A percentile compares a stretch with the other conserved stretches of the same genome.
Conservation (phyloP, 169 alveolate species). For the Eimeria acervulina region DNA sequence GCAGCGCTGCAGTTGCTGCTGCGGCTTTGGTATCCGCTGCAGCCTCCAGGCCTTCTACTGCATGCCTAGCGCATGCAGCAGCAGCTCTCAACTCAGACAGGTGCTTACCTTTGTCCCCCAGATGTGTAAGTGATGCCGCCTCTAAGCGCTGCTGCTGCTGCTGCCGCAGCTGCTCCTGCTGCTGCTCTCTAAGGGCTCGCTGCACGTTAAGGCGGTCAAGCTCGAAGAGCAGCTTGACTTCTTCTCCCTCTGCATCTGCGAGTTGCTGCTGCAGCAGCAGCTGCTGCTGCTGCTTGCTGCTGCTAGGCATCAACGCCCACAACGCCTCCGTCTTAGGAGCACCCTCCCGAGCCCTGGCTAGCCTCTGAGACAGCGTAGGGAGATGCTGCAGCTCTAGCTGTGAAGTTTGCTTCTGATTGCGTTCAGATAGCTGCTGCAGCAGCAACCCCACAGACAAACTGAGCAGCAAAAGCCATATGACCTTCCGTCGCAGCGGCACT, state of each 20-base stretch:
- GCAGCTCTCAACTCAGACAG: not conserved
- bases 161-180: slow-evolving; percentile 43
- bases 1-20: not conserved
- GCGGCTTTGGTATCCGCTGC: not conserved
- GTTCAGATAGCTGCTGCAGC: not conserved
- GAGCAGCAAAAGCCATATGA: not conserved
- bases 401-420: not conserved
- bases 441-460: not conserved
- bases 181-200: not conserved
- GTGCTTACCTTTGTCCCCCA: not conserved
- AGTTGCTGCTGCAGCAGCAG: not conserved
- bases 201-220: not conserved
- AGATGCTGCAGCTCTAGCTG: not conserved
- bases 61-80: slow-evolving; percentile 33
- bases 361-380: not conserved
- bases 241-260: not conserved
- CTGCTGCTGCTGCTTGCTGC: not conserved
- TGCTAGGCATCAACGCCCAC: not conserved
- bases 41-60: not conserved
- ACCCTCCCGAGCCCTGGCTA: not conserved
- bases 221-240: not conserved
- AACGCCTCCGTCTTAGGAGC: not conserved
- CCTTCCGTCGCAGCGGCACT: not conserved
- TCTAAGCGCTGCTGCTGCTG: slow-evolving; percentile 11
- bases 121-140: not conserved